Evolutionary conservation across 2,329 filamentous ascomycete genomes (phyloP), one percentile per base, ranked within the genome.

Genomic region (Hysterium pulicare): DNA sequence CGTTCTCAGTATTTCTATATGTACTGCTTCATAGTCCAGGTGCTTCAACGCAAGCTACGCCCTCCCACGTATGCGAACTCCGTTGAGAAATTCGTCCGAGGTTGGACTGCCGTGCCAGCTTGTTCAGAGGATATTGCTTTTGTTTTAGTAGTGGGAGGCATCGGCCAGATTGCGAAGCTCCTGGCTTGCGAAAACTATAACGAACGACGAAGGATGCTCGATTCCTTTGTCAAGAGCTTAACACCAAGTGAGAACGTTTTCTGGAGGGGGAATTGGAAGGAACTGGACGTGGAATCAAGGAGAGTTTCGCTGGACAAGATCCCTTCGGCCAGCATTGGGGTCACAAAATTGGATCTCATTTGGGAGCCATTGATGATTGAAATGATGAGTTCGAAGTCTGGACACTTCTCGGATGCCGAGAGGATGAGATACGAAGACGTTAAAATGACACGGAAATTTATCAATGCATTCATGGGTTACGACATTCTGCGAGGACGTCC

Each of bases 1-100:
- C 57, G 62, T n/a, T 37, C 66, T 40, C 61, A 64, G 42, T 67
- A 58, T 48, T 65, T 59, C 42, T 64, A 61, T 51, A 65, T 62
- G 59, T 66, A 64, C 47, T 61, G 55, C 53, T 65, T 67, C 46
- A 57, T 66, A 16, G 43, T 67, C 33, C 61, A 63, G 47, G 59
- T 63, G 6, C 42, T 66, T 36, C 30, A n/a, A n/a, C 51, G 57
- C 17, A 63, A 61, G 46, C 45, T 65, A 42, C 58, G 58, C 5
- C 59, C 62, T 31, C 54, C 57, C 2, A 55, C 52, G 32, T 57
- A 55, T 33, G 51, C 56, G 10, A 57, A 58, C 15, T 56, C 56
- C 1, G 53, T 64, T 3, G 59, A 60, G 36, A 60, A 54, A 40
- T 51, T 62, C 11, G 44, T 62, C 17, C 48, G 61, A 37, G 61